Percentiles rank a stretch among this genome's conserved stretches.
These are phyloP conservation scores for Rhynchospora pubera DNA, from an alignment of 176 grass and related monocot species.

Conservation along the genomic window DNA sequence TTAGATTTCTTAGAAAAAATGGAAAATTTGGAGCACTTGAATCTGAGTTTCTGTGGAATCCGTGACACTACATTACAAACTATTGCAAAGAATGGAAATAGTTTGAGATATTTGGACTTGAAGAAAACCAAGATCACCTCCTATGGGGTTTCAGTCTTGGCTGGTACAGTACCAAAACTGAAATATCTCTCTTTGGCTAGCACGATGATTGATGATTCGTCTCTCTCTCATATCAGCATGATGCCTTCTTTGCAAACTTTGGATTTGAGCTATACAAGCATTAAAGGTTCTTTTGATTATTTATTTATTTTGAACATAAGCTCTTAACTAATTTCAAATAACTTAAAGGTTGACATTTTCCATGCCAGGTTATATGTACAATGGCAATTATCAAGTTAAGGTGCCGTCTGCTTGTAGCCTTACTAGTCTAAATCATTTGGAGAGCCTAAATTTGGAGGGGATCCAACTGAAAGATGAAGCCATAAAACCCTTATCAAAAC, in stretches of 20 bases:
- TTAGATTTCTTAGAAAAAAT: conserved; percentile 54
- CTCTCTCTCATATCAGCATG: conserved; percentile 54
- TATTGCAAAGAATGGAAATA: conserved; percentile 54
- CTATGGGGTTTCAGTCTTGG: conserved; percentile 41
- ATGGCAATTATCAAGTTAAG: conserved; percentile 23
- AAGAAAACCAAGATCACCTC: conserved; percentile 52
- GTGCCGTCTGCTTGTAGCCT: conserved; percentile 40
- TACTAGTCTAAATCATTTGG: conserved; percentile 46
- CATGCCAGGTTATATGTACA: conserved; percentile 45
- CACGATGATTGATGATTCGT: conserved; percentile 71
- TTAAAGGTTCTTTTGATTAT: conserved; percentile 51
- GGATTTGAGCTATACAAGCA: conserved; percentile 52
- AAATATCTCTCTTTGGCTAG: conserved; percentile 51
- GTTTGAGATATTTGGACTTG: conserved; percentile 64
- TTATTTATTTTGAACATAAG: conserved; percentile 21
- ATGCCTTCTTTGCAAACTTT: conserved; percentile 54
- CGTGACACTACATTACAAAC: conserved; percentile 47
- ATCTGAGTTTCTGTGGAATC: conserved; percentile 51
- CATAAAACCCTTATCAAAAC: conserved; percentile 41
- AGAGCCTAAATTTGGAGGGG: conserved; percentile 69
- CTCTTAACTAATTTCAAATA: not conserved
- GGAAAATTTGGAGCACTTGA: conserved; percentile 52
- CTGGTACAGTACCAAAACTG: conserved; percentile 57
- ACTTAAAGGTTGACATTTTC: conserved; percentile 8
- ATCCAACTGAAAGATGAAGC: conserved; percentile 50